These are phyloP conservation scores for Boechera stricta DNA, from an alignment of 345 rosid species.

Conservation along the genomic window DNA sequence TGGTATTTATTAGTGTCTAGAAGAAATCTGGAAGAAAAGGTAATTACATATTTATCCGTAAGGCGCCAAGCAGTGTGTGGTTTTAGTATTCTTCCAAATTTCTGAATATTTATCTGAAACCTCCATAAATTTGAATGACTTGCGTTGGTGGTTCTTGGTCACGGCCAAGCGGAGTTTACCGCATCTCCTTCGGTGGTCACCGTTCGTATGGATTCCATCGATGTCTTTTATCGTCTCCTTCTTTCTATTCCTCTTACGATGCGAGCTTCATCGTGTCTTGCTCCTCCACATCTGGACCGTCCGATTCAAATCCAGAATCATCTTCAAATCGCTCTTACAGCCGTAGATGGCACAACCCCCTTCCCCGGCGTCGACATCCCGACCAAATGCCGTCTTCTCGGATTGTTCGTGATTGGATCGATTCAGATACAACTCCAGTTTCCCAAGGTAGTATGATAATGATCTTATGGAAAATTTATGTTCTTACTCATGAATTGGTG, in stretches of 20 bases:
- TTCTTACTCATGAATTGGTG: not conserved
- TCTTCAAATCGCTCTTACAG: slow-evolving; percentile 45
- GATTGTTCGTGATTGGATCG: slow-evolving; percentile 67
- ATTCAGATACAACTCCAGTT: slow-evolving; percentile 53
- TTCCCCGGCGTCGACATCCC: slow-evolving; percentile 38
- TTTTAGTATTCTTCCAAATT: slow-evolving; percentile 25
- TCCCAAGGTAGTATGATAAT: slow-evolving; percentile 51
- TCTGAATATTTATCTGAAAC: not conserved
- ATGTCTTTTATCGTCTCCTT: not conserved
- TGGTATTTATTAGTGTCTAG: too few species aligned
- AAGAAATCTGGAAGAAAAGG: not conserved
- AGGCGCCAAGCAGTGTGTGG: slow-evolving; percentile 46
- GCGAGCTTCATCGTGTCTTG: slow-evolving; percentile 28
- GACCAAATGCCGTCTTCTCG: slow-evolving; percentile 48
- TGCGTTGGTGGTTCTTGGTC: slow-evolving; percentile 47
- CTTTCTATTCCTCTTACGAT: slow-evolving; percentile 22
- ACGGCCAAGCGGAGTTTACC: slow-evolving; percentile 34
- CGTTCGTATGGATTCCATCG: slow-evolving; percentile 16
- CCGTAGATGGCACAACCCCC: slow-evolving; percentile 54
- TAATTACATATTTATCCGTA: slow-evolving; percentile 22
- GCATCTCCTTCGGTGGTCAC: slow-evolving; percentile 7
- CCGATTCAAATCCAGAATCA: slow-evolving; percentile 30
- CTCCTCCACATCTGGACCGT: slow-evolving; percentile 43
- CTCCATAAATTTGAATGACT: slow-evolving; percentile 8
- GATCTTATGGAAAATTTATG: not conserved